Evolutionary conservation across 306 rosid genomes (phyloP), one percentile per base, ranked within the genome.

Genomic region (Hylodesmum podocarpum): DNA sequence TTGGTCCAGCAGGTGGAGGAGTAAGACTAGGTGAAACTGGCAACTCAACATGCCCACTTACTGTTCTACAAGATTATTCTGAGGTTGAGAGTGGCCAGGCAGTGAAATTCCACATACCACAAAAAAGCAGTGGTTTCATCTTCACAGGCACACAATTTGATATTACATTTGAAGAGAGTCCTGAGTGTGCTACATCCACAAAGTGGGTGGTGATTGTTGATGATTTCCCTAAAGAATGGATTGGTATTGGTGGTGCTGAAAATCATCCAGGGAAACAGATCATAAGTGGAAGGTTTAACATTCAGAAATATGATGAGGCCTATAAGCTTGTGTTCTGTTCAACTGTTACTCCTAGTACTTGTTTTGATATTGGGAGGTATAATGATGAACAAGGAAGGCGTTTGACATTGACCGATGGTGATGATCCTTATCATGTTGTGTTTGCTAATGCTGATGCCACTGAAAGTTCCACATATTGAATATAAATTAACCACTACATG

Each of bases 241-340:
- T 79, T 1, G 83, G 57, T 4, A 72, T 79, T 13, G 83, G 66
- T 2, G 82, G 65, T 46, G 77, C 10, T 14, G 33, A 24, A 7
- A 75, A 69, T 9, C 71, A 59, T 8, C 16, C 8, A 1, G 77
- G 58, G 1, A 36, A 57, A 13, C 0, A 16, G 1, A 8, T 36
- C 0, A 1, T 57, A 1, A 11, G 6, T 43, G 76, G 64, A 6
- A 13, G 2, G 8, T 78, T 69, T 11, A 33, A 1, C 3, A 54
- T 77, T 53, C 34, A 55, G 21, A 40, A 7, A 59, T 4, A 16
- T 18, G 70, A 15, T 28, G 8, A 3, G 7, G 21, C 15, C 0
- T 76, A 64, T 22, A 64, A 64, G n/a, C 37, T 76, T 64, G 80
- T 50, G 29, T 64, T 64, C 6, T 64, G 65, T 64, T 0, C 1